Conservation (phyloP, 371 early-diverging fungal species). For the Mortierella sp. region DNA sequence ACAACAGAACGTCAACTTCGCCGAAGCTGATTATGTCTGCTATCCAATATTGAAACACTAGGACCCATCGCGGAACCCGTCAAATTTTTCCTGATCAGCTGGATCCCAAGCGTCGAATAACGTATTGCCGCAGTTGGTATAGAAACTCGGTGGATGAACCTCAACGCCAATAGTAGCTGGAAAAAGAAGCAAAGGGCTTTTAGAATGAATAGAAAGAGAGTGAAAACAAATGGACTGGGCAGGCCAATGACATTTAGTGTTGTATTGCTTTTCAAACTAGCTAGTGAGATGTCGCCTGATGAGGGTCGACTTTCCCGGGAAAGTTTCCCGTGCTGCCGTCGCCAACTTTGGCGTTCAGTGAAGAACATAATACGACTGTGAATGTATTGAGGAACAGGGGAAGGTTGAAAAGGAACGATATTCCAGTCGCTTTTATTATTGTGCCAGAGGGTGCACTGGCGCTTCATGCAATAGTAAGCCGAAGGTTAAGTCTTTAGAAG, state of each 20-base stretch:
- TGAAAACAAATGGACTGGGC: background rate
- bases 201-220: background rate
- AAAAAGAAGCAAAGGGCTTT: background rate
- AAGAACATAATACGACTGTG: background rate
- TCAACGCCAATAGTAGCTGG: conserved; percentile 99
- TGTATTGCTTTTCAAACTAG: conserved; percentile 99
- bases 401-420: background rate
- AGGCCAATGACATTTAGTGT: conserved; percentile 72
- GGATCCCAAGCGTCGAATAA: conserved; percentile 99
- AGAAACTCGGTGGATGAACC: conserved; percentile 97
- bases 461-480: background rate
- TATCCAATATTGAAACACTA: conserved; percentile 95
- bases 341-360: conserved; percentile 79
- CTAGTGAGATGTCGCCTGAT: conserved; percentile 99
- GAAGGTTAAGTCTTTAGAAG: background rate
- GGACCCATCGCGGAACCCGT: conserved; percentile 99
- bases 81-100: conserved; percentile 99
- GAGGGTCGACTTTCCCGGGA: conserved; percentile 99
- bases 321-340: conserved; percentile 99
- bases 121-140: conserved; percentile 97
- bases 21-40: too few relatives aligned
- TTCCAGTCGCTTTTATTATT: background rate
- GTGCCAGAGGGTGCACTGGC: background rate
- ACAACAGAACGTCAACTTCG: background rate
- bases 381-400: background rate